These are phyloP conservation scores for Xerocomus brunneocitrinus DNA, from an alignment of 768 basidiomycete genomes.

Conservation along the genomic window DNA sequence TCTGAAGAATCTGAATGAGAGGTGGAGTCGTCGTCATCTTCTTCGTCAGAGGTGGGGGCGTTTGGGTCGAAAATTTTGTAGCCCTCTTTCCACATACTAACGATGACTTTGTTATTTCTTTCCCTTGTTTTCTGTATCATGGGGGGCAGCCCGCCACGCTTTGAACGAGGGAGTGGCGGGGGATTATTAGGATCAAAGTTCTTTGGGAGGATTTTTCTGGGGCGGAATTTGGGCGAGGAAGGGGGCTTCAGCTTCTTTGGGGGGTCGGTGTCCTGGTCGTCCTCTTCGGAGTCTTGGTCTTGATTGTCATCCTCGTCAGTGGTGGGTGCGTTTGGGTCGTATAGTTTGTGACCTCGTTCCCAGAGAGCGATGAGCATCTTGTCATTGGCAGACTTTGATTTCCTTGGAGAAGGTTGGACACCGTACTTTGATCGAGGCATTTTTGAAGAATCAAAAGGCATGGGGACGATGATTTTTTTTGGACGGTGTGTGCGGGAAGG, in stretches of 20 bases:
- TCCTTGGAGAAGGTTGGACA: not conserved
- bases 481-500: not conserved
- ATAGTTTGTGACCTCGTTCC: conserved; percentile 16
- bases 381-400: not conserved
- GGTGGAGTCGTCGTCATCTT: conserved; percentile 6
- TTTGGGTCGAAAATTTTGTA: conserved; percentile 17
- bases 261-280: not conserved
- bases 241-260: not conserved
- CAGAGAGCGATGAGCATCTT: conserved; percentile 7
- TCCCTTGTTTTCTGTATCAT: too few relatives aligned
- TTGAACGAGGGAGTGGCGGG: conserved; percentile 15
- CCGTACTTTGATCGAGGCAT: conserved; percentile 19
- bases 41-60: conserved; percentile 21
- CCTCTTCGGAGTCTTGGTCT: not conserved
- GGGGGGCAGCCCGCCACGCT: not conserved
- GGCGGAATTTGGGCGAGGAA: not conserved
- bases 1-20: conserved; percentile 7
- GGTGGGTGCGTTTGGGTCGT: conserved; percentile 15
- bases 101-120: not conserved
- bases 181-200: conserved; percentile 11
- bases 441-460: conserved; percentile 16
- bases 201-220: conserved; percentile 12
- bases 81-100: conserved; percentile 13
- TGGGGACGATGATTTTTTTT: conserved; percentile 13
- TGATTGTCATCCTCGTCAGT: conserved; percentile 16